Base-by-base conservation (phyloP, 2,329 filamentous ascomycete species). In the Plectosphaerella cucumerina region DNA sequence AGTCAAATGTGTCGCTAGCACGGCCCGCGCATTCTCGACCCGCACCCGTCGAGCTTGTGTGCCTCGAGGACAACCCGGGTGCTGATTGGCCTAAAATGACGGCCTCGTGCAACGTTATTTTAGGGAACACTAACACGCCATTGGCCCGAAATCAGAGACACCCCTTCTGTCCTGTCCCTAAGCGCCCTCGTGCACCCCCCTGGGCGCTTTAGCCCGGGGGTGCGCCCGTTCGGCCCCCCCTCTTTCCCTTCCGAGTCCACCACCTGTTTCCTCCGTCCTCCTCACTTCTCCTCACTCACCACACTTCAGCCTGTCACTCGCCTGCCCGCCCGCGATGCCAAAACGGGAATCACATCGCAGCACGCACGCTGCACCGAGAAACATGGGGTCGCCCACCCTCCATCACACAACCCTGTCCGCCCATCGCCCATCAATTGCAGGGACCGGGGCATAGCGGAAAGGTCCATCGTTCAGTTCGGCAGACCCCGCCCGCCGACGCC, bases 41-140 rank as follows among this genome's bases (percentile, higher is more conserved):
- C 39, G 39, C n/a, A 17, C 39, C 10, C 17, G n/a, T 31, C 26
- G 26, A 31, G 26, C 26, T 31, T 31, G 12, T 8, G 12, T 31
- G 8, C n/a, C 15, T 18, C 39, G 9, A 42, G 39, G 17, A 17
- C 39, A 18, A 4, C 20, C 9, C 12, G 12, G 48, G 15, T 22
- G 46, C 37, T 50, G 47, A 67, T 67, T 68, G 64, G 65, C 35
- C 51, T 42, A 54, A 63, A 65, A 63, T 57, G 52, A 51, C 59
- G 55, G 18, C 17, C 17, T 56, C 42, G 60, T 62, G 58, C 59
- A 53, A 61, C 56, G 57, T 58, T 58, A 57, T 55, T 51, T 59
- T 54, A 57, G 44, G 56, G 49, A 53, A 21, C 50, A 39, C 56
- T 53, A 47, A 51, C 35, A 44, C 50, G 52, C 61, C 51, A 67